Conservation (phyloP, 441 rosid genomes). For the California macrophylla region DNA sequence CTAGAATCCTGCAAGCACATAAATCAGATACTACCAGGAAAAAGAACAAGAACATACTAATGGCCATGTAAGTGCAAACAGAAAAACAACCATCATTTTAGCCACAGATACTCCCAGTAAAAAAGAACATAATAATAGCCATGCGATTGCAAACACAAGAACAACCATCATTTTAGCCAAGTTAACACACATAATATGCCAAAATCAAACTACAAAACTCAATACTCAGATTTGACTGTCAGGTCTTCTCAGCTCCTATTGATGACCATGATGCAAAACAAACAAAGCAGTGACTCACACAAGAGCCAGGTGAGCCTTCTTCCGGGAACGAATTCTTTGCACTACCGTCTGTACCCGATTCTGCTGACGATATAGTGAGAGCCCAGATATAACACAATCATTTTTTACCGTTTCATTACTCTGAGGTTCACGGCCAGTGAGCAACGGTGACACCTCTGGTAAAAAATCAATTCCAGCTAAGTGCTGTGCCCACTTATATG, state of each 20-base stretch:
- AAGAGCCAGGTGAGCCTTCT: constrained; percentile 63
- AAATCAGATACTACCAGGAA: constrained; percentile 13
- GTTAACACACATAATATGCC: constrained; percentile 19
- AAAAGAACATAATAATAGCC: constrained; percentile 7
- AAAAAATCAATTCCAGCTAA: constrained; percentile 86
- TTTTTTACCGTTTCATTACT: constrained; percentile 38
- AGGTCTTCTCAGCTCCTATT: constrained; percentile 15
- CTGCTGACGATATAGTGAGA: constrained; percentile 55
- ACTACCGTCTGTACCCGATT: constrained; percentile 63
- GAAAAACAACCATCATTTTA: not conserved
- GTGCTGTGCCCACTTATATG: constrained; percentile 87
- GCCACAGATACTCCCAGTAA: constrained; percentile 10
- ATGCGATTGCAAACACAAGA: constrained; percentile 1
- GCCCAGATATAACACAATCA: constrained; percentile 45
- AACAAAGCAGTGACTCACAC: constrained; percentile 57
- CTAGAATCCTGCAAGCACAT: constrained; percentile 7
- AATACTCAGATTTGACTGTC: constrained; percentile 20
- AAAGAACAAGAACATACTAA: constrained; percentile 4
- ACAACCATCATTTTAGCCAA: not conserved
- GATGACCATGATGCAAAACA: constrained; percentile 35
- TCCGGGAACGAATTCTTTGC: constrained; percentile 65
- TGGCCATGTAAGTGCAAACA: constrained; percentile 9
- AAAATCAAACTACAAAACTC: constrained; percentile 18
- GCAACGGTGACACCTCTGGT: constrained; percentile 72
- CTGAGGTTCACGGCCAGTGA: constrained; percentile 35